Evolutionary conservation across 2,329 filamentous ascomycete genomes (phyloP).

Genomic region (Aureobasidium vineae): DNA sequence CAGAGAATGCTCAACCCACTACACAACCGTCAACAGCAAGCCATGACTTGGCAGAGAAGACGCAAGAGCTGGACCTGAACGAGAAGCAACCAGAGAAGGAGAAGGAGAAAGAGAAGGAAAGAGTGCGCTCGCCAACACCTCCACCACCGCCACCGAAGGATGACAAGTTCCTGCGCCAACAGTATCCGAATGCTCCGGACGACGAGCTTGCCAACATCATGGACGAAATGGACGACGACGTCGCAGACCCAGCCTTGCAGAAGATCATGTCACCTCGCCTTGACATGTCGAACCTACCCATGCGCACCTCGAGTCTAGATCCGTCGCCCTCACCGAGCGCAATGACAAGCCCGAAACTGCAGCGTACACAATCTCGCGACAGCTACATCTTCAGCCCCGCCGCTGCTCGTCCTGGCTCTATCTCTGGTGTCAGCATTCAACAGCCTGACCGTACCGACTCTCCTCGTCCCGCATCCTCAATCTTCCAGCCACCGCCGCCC

Average conservation of each 20-base stretch:
- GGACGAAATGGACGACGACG: constrained; percentile 81
- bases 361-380: constrained; percentile 28
- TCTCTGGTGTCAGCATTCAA: constrained; percentile 32
- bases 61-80: neutral
- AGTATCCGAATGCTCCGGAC: constrained; percentile 32
- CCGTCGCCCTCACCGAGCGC: constrained; percentile 42
- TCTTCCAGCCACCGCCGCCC: constrained; percentile 58
- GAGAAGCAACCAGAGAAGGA: constrained; percentile 10
- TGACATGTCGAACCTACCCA: constrained; percentile 80
- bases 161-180: constrained; percentile 23
- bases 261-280: constrained; percentile 91
- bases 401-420: constrained; percentile 32
- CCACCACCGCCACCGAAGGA: constrained; percentile 38
- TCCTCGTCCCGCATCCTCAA: constrained; percentile 36
- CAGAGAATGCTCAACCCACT: neutral
- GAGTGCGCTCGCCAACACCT: constrained; percentile 32
- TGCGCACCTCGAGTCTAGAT: constrained; percentile 82
- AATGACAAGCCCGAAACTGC: constrained; percentile 6
- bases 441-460: constrained; percentile 34
- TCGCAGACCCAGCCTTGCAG: constrained; percentile 60
- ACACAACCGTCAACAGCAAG: neutral
- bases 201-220: constrained; percentile 94
- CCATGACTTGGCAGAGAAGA: constrained; percentile 9
- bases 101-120: constrained; percentile 23
- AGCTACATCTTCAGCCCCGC: constrained; percentile 28